Base-by-base conservation (phyloP, 163 green algal species). In the Scenedesmus sp. region DNA sequence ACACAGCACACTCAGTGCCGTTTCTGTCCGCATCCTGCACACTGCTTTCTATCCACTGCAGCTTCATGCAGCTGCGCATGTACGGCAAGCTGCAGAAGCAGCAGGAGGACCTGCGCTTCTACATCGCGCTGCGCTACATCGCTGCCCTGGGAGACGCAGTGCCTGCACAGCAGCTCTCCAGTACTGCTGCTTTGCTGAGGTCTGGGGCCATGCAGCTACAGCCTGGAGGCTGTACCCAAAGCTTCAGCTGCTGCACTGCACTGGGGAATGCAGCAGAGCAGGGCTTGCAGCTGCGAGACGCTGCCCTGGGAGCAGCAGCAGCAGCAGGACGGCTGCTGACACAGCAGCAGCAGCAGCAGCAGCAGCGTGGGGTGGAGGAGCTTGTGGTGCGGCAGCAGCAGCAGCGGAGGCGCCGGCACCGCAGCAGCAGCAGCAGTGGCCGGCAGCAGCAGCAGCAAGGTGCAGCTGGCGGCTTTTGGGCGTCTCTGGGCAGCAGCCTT, bases 31-130 rank as follows among this genome's bases (percentile, higher is more conserved):
- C 26, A 26, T 26, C 26, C 26, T 26, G 26, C 26, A 26, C 26
- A 26, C 26, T 26, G 26, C 26, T 26, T 26, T 26, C 26, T 26
- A 26, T 26, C 26, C 26, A 26, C 26, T 26, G 26, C 26, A 90
- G 86, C n/a, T 91, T 77, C 73, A 55, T 91, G 54, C 87, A 91
- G 54, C 54, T 91, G 3, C 54, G 87, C 6, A 52, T 91, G 70
- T 86, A 91, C 54, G 87, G 87, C n/a, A 91, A 91, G 76, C 87
- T 86, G 0, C 87, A 91, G 26, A 91, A 86, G 87, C 87, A 91
- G 73, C 87, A 54, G 54, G 70, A 91, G 16, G 87, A 91, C 52
- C 62, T 91, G 87, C 87, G 82, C 54, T 85, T 86, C 57, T 91
- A 91, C 73, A 86, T 85, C n/a, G 87, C 87, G n/a, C 66, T 91